phyloP scores from a whole-genome alignment of 1,284 basidiomycete genomes.

The Termitomyces sp. region DNA sequence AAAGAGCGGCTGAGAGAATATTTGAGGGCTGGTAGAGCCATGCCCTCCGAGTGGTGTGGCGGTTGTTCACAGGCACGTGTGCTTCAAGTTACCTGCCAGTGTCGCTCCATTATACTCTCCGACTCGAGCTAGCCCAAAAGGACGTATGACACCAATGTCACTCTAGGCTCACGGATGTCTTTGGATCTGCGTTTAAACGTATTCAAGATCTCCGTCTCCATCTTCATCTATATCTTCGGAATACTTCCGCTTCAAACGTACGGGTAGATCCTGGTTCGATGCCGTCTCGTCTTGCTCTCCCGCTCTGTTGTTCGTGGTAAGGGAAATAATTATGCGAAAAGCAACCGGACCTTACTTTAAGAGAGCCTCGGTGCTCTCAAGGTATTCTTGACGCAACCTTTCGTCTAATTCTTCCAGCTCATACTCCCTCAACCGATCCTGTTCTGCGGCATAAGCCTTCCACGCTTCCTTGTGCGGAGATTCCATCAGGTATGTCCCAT shows the following conservation, averaged over 20 bases:
- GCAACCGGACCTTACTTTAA: not conserved
- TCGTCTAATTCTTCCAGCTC: not conserved
- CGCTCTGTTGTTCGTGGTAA: not conserved
- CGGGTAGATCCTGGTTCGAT: not conserved
- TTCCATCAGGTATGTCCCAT: slow-evolving; percentile 23
- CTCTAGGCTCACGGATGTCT: too few relatives aligned
- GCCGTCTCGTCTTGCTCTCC: not conserved
- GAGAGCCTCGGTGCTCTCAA: not conserved
- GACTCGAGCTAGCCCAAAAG: too few relatives aligned
- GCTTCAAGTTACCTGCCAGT: too few relatives aligned
- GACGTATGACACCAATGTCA: too few relatives aligned
- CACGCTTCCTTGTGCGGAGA: not conserved
- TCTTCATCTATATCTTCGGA: not conserved
- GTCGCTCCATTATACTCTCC: too few relatives aligned
- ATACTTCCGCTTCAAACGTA: slow-evolving; percentile 1
- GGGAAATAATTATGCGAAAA: not conserved
- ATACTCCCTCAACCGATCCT: slow-evolving; percentile 8
- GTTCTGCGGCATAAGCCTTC: slow-evolving; percentile 9
- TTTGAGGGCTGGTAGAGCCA: slow-evolving; percentile 7
- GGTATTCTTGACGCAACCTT: slow-evolving; percentile 3
- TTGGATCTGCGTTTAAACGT: not conserved
- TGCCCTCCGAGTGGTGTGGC: not conserved
- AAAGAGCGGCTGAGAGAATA: slow-evolving; percentile 1
- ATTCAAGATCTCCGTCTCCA: not conserved
- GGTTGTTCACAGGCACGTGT: too few relatives aligned